Evolutionary conservation across 371 early-diverging fungal species (phyloP), one percentile per base, ranked within the genome.

Genomic region (Entomophthora muscae): DNA sequence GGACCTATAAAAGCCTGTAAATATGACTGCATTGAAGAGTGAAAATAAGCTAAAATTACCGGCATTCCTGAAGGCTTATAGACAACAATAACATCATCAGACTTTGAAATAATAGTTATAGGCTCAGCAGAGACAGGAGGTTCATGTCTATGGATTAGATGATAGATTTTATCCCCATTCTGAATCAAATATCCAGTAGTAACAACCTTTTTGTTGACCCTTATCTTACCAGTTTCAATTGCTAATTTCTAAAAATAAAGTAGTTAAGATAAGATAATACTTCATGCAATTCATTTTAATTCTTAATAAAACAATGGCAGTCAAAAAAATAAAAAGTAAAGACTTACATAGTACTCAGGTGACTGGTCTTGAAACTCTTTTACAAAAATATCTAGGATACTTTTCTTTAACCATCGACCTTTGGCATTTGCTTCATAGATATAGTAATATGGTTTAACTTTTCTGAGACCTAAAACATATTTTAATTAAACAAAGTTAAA

Each of bases 1-100:
- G 91, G 2, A 85, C 79, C 72, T 74, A 57, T 1, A n/a, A n/a
- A n/a, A n/a, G n/a, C n/a, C n/a, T n/a, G n/a, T n/a, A n/a, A n/a
- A n/a, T n/a, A n/a, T n/a, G n/a, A n/a, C n/a, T n/a, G n/a, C n/a
- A n/a, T n/a, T n/a, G n/a, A n/a, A n/a, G n/a, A n/a, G n/a, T n/a
- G n/a, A n/a, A n/a, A n/a, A n/a, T n/a, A n/a, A n/a, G n/a, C n/a
- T n/a, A n/a, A n/a, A 64, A 70, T 58, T 68, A 85, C 89, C 0
- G 95, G 95, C 17, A 95, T 78, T 55, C 89, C 84, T 3, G 82
- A 79, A 1, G 98, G 98, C 70, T 97, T 97, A 69, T 91, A 79
- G 13, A 97, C 77, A 13, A 91, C 85, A 57, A 91, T 68, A 1
- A 90, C 64, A 12, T 85, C 78, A n/a, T 77, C 76, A 33, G 78